Percentiles rank a stretch among this genome's conserved stretches.
Evolutionary conservation across 805 yeast genomes (phyloP).

Genomic region (Kuraishia cidri): DNA sequence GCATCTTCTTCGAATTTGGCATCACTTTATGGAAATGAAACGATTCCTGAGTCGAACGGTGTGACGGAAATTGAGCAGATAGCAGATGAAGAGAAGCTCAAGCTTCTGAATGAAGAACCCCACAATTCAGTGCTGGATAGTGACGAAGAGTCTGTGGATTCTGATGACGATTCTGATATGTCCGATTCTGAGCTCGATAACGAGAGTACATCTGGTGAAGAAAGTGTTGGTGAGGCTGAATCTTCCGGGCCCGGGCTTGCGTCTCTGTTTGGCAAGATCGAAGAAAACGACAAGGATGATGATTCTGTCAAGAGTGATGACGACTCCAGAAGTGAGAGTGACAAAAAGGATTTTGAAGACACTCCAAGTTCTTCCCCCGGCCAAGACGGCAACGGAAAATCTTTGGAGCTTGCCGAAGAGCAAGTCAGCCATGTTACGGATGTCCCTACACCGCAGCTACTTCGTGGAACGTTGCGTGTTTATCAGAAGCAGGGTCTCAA

Average conservation of each 20-base stretch:
- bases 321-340: constrained; percentile 9
- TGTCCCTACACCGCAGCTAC: constrained; percentile 68
- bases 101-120: constrained; percentile 9
- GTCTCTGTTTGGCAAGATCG: constrained; percentile 23
- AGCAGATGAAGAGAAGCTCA: constrained; percentile 1
- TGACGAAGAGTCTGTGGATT: no score
- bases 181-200: constrained; percentile 9
- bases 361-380: constrained; percentile 28
- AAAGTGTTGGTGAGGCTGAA: constrained; percentile 7
- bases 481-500: constrained; percentile 95
- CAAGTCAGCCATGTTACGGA: constrained; percentile 42
- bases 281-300: constrained; percentile 22
- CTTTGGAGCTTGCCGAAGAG: constrained; percentile 15
- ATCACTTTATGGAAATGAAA: no score
- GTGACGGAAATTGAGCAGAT: constrained; percentile 3
- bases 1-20: no score
- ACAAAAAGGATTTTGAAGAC: constrained; percentile 9
- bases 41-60: not conserved
- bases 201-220: constrained; percentile 6
- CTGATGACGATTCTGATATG: not conserved
- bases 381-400: constrained; percentile 11
- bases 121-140: no score
- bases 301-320: constrained; percentile 22
- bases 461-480: constrained; percentile 77
- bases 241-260: constrained; percentile 20